Conservation (phyloP, 768 basidiomycete species). For the Tulasnella sp. region DNA sequence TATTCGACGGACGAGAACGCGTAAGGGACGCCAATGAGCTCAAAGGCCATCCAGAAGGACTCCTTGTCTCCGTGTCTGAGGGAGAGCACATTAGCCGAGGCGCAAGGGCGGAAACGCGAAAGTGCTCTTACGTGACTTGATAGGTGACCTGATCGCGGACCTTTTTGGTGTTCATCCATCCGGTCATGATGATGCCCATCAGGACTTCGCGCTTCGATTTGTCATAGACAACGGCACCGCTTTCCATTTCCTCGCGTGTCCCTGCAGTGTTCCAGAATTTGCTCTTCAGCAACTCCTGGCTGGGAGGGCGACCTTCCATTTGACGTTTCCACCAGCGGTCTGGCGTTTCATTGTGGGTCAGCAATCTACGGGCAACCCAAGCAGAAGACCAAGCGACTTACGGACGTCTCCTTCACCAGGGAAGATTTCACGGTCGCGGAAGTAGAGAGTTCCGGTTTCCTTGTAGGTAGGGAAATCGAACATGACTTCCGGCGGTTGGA, state of each 20-base stretch:
- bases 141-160: conserved; percentile 7
- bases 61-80: neutral
- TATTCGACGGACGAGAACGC: conserved; percentile 1
- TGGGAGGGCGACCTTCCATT: neutral
- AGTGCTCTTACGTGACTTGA: neutral
- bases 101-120: neutral
- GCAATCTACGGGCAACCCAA: neutral
- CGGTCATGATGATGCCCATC: conserved; percentile 5
- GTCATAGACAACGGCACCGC: neutral
- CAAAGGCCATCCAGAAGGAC: conserved; percentile 3
- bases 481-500: neutral
- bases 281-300: neutral
- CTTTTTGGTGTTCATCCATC: neutral
- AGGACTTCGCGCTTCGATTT: neutral
- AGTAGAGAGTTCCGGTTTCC: neutral
- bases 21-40: neutral
- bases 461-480: neutral
- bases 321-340: neutral
- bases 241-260: neutral
- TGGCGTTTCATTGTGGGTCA: neutral
- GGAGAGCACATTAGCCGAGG: neutral
- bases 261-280: neutral
- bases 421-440: neutral
- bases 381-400: neutral
- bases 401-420: neutral